phyloP scores from a whole-genome alignment of 768 basidiomycete genomes.

The Naematelia aurantialba region DNA sequence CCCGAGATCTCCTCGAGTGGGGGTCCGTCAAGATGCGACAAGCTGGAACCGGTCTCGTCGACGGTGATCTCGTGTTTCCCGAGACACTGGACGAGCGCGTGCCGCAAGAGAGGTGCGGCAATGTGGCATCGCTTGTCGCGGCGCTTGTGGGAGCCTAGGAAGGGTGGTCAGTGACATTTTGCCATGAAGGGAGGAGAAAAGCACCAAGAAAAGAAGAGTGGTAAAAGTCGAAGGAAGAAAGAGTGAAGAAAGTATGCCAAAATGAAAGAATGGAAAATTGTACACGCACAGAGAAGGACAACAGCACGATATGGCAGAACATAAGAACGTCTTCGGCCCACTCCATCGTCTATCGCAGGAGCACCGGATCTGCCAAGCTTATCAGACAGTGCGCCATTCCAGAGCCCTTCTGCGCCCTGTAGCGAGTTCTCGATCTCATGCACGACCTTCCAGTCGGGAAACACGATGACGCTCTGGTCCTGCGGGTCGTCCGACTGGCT shows the following conservation, averaged over 20 bases:
- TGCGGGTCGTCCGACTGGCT: constrained; percentile 64
- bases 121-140: constrained; percentile 89
- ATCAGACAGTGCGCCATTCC: constrained; percentile 63
- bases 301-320: constrained; percentile 84
- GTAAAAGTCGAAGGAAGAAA: not conserved
- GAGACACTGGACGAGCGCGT: constrained; percentile 56
- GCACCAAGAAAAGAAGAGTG: not conserved
- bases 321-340: constrained; percentile 63
- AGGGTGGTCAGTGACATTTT: not conserved
- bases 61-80: constrained; percentile 55
- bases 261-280: not conserved
- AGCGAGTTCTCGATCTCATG: constrained; percentile 64
- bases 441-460: constrained; percentile 88
- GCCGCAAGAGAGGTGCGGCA: constrained; percentile 60
- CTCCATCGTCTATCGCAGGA: constrained; percentile 28
- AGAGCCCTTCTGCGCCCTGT: constrained; percentile 68
- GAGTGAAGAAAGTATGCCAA: not conserved
- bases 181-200: not conserved
- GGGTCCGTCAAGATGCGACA: constrained; percentile 52
- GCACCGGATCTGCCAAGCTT: constrained; percentile 25
- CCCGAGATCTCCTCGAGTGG: constrained; percentile 63
- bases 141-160: constrained; percentile 81
- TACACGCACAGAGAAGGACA: constrained; percentile 81
- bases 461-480: constrained; percentile 74
- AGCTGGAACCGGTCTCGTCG: constrained; percentile 33